Percentiles rank a stretch among this genome's conserved stretches.
phyloP scores from a whole-genome alignment of 1,139 yeast genomes.

The Suhomyces ambrosiae region DNA sequence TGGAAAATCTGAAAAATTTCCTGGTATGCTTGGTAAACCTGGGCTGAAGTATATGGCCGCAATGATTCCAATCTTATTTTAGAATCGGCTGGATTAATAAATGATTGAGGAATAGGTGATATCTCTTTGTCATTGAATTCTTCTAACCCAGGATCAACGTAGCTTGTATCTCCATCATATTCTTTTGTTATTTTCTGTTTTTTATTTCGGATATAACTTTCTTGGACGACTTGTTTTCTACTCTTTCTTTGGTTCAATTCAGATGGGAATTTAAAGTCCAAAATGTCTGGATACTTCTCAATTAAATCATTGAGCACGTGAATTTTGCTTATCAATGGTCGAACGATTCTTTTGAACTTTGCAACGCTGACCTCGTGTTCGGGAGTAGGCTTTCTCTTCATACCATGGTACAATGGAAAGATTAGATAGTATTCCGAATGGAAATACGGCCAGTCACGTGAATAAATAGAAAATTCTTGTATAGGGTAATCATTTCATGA shows the following conservation, averaged over 20 bases:
- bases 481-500: not conserved
- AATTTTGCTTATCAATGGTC: constrained; percentile 42
- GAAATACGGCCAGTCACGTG: constrained; percentile 2
- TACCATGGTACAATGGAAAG: constrained; percentile 1
- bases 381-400: constrained; percentile 4
- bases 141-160: constrained; percentile 1
- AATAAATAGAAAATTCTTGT: not conserved
- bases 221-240: too few species aligned
- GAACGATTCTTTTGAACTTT: constrained; percentile 37
- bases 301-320: constrained; percentile 35
- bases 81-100: constrained; percentile 26
- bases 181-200: constrained; percentile 2
- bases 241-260: not conserved
- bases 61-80: constrained; percentile 29
- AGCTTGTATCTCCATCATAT: constrained; percentile 6
- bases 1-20: constrained; percentile 37
- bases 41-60: constrained; percentile 28
- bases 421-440: not conserved
- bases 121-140: not conserved
- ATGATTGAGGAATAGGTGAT: not conserved
- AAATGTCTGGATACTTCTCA: constrained; percentile 24
- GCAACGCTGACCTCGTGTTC: constrained; percentile 13
- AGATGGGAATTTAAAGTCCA: constrained; percentile 8
- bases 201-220: too few species aligned
- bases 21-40: constrained; percentile 29